Base-by-base conservation (phyloP, 768 basidiomycete species). In the Lentinula lateritia region DNA sequence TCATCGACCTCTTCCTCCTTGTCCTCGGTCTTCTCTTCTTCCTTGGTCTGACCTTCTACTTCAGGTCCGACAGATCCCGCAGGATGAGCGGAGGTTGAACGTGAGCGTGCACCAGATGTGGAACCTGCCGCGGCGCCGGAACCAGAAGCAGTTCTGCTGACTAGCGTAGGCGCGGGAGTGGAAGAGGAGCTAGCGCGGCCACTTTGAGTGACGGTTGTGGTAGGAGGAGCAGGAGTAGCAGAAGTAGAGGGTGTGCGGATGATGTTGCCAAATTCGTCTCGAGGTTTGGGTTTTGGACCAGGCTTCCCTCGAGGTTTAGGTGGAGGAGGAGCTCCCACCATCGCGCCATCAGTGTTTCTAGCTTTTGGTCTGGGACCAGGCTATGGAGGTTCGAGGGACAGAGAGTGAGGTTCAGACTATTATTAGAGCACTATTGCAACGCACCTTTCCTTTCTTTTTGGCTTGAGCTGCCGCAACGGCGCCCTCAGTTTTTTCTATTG, bases 81-180 rank as follows among this genome's bases (percentile, higher is more conserved):
- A 38, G 89, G 89, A 76, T 90, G 84, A 52, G 79, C 83, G 28
- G 89, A 91, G 9, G 86, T 78, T 10, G 90, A 92, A 12, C 89
- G 80, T 36, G 90, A 92, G 34, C 89, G 81, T 15, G 80, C 79
- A 20, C 67, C 66, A 0, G 73, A 66, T 20, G 74, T 73, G 8
- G 72, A 65, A 23, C 72, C 73, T 78, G 34, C 68, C 71, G 36
- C 50, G 23, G 20, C 42, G 28, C 46, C 34, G 32, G 55, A 52
- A 12, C 69, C 69, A 13, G 58, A 60, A 38, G 50, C 45, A n/a
- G 42, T 23, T 62, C 62, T 39, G 60, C 57, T 56, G 61, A 65
- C 64, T 32, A 62, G 62, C n/a, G 58, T 15, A 43, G 65, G 34
- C 6, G 42, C 52, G 13, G 58, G 50, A 46, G 66, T 69, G 15